Percentiles rank a stretch among this genome's conserved stretches.
phyloP scores from a whole-genome alignment of 2,329 filamentous ascomycete genomes.

The Akanthomyces uredinophilus region DNA sequence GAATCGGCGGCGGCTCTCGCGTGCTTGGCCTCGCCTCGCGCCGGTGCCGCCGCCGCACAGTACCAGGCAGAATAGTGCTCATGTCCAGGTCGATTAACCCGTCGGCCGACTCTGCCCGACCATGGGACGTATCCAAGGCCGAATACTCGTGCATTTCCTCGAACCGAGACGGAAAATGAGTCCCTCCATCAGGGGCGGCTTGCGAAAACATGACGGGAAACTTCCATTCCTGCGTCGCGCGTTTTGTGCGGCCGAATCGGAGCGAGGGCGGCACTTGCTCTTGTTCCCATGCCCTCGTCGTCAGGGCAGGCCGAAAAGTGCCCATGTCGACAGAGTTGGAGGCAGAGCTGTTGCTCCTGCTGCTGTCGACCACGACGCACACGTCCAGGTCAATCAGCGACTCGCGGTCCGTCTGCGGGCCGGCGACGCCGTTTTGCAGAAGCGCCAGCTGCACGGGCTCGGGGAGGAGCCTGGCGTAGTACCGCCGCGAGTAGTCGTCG shows the following conservation, averaged over 20 bases:
- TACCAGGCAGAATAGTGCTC: neutral
- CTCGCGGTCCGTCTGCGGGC: conserved; percentile 36
- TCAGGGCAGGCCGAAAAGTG: conserved; percentile 38
- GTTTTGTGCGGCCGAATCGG: conserved; percentile 40
- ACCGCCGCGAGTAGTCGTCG: conserved; percentile 38
- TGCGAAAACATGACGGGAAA: conserved; percentile 47
- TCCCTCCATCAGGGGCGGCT: conserved; percentile 16
- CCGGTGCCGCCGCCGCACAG: neutral
- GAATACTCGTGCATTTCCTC: conserved; percentile 26
- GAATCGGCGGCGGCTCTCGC: neutral
- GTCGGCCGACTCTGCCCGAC: neutral
- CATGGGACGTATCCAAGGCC: neutral
- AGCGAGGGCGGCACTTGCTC: conserved; percentile 39
- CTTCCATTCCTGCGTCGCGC: conserved; percentile 52
- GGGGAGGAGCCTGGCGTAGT: conserved; percentile 37
- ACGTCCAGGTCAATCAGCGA: conserved; percentile 43
- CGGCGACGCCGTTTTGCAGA: conserved; percentile 49
- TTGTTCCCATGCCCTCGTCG: conserved; percentile 42
- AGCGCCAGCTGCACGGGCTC: conserved; percentile 32
- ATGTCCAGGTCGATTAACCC: conserved; percentile 2
- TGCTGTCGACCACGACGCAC: neutral
- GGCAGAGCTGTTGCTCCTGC: neutral
- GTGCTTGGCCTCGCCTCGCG: neutral
- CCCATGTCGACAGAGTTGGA: conserved; percentile 36
- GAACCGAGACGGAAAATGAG: too few species aligned